Evolutionary conservation across 140 eudicot genomes (phyloP).

Genomic region (Oenanthe javanica): DNA sequence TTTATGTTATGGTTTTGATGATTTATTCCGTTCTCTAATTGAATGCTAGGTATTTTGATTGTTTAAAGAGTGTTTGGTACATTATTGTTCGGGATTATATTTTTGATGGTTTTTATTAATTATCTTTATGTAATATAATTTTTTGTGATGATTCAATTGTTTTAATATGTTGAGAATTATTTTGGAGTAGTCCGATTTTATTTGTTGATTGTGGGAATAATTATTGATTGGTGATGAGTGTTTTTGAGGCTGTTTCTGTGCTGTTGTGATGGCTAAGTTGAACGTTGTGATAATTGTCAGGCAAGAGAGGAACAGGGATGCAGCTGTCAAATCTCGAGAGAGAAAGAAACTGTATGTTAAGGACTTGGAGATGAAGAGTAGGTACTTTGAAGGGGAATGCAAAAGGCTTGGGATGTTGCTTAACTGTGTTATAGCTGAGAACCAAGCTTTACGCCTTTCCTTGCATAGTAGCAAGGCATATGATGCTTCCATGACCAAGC

Average conservation of each 20-base stretch:
- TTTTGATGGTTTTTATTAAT: no score
- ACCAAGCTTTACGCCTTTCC: constrained; percentile 78
- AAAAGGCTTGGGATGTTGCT: constrained; percentile 69
- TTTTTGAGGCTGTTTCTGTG: background rate
- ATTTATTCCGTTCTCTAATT: no score
- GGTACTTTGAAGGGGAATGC: constrained; percentile 82
- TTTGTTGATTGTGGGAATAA: background rate
- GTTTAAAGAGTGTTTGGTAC: background rate
- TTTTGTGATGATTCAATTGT: background rate
- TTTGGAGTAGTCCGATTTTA: background rate
- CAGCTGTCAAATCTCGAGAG: constrained; percentile 83
- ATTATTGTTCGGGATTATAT: no score
- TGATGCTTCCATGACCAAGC: constrained; percentile 73
- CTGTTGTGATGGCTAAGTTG: background rate
- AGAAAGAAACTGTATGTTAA: constrained; percentile 72
- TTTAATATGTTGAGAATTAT: background rate
- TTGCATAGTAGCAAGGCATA: constrained; percentile 50
- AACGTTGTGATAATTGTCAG: constrained; percentile 22
- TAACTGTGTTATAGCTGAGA: constrained; percentile 74
- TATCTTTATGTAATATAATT: background rate
- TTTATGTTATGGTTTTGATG: background rate
- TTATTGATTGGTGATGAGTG: background rate
- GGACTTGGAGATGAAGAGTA: constrained; percentile 85
- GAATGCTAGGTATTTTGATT: background rate
- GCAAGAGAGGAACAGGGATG: constrained; percentile 84